Percentiles rank a stretch among this genome's conserved stretches.
Evolutionary conservation across 2,329 filamentous ascomycete genomes (phyloP).

Genomic region (Aureobasidium pullulans): DNA sequence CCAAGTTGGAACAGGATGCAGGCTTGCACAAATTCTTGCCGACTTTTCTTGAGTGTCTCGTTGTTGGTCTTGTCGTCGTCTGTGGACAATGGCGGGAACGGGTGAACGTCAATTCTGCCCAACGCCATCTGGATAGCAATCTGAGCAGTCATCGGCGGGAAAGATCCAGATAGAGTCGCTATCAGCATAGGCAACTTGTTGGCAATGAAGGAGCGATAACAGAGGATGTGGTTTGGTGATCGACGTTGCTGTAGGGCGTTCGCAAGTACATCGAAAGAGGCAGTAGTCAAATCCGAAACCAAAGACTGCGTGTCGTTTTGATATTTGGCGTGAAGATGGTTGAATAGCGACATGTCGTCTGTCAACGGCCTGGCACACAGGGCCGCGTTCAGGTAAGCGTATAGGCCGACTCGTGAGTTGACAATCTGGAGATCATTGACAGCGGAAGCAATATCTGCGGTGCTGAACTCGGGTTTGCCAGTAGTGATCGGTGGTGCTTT

Average conservation of each 20-base stretch:
- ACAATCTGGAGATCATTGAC: conserved; percentile 57
- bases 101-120: conserved; percentile 58
- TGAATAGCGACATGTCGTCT: conserved; percentile 71
- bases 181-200: conserved; percentile 61
- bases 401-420: conserved; percentile 74
- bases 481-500: conserved; percentile 53
- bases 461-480: conserved; percentile 50
- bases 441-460: conserved; percentile 44
- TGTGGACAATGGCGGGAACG: conserved; percentile 57
- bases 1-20: conserved; percentile 86
- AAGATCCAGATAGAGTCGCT: conserved; percentile 47
- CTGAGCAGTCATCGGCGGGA: conserved; percentile 53
- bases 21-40: conserved; percentile 79
- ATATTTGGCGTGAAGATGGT: conserved; percentile 77
- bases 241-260: conserved; percentile 73
- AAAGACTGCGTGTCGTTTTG: conserved; percentile 72
- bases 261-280: conserved; percentile 81
- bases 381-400: conserved; percentile 75
- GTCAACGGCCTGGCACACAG: conserved; percentile 75
- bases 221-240: conserved; percentile 53
- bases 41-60: conserved; percentile 57
- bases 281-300: conserved; percentile 74
- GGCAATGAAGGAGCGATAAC: conserved; percentile 80
- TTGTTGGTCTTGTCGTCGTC: conserved; percentile 44
- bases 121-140: conserved; percentile 60